These are phyloP conservation scores for Colletotrichum phormii DNA, from an alignment of 2,329 filamentous ascomycete genomes.

Conservation along the genomic window DNA sequence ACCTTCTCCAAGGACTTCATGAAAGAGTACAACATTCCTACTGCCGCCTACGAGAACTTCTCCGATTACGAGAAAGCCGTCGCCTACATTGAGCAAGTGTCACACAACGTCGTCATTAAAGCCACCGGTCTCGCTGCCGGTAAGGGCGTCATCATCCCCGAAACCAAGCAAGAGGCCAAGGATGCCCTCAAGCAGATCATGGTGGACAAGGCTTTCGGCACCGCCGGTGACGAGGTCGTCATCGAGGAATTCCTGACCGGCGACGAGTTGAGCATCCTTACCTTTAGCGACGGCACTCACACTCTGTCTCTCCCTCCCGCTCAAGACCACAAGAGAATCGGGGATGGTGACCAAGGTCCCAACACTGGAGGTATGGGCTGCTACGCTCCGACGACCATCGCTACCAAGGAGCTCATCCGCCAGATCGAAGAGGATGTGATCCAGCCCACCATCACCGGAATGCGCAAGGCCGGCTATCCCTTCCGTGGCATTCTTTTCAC, in stretches of 20 bases:
- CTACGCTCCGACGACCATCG: conserved; percentile 73
- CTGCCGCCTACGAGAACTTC: conserved; percentile 79
- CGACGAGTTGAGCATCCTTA: conserved; percentile 76
- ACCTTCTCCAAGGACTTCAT: conserved; percentile 86
- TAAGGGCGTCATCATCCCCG: conserved; percentile 65
- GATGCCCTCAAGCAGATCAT: conserved; percentile 75
- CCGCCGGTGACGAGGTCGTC: conserved; percentile 76
- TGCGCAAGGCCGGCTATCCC: conserved; percentile 81
- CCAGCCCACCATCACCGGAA: conserved; percentile 66
- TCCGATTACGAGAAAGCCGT: conserved; percentile 67
- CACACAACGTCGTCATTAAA: conserved; percentile 77
- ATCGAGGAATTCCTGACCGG: conserved; percentile 79
- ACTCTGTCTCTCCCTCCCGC: conserved; percentile 75
- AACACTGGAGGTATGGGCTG: conserved; percentile 84
- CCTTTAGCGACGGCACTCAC: conserved; percentile 74
- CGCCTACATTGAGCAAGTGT: conserved; percentile 69
- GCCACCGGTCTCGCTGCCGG: conserved; percentile 80
- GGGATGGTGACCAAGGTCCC: conserved; percentile 75
- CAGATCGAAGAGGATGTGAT: conserved; percentile 70
- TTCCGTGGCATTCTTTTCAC: conserved; percentile 81
- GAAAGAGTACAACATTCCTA: conserved; percentile 78
- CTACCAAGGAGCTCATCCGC: conserved; percentile 62
- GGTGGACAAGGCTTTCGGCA: conserved; percentile 73
- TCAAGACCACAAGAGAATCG: conserved; percentile 79
- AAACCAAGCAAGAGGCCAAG: conserved; percentile 68